phyloP scores from a whole-genome alignment of 257 asterid genomes.

The Ophiorrhiza pumila region DNA sequence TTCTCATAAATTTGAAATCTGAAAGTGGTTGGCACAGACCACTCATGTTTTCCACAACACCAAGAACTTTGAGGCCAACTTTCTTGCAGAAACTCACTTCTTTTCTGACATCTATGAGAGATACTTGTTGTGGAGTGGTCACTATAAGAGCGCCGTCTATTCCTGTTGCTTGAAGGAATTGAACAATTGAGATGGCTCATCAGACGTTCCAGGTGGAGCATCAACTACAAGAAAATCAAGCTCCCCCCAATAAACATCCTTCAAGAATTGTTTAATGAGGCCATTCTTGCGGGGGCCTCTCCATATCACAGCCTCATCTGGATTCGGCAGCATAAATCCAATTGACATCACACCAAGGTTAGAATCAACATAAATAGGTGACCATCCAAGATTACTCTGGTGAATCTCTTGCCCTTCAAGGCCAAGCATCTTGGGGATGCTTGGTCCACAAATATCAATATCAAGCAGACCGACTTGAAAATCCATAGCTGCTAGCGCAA shows the following conservation, averaged over 20 bases:
- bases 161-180: slow-evolving; percentile 76
- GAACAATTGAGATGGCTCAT: slow-evolving; percentile 84
- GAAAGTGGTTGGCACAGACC: slow-evolving; percentile 65
- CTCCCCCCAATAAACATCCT: slow-evolving; percentile 87
- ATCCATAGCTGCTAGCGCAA: slow-evolving; percentile 71
- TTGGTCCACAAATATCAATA: slow-evolving; percentile 82
- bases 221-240: slow-evolving; percentile 89
- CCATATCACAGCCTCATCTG: slow-evolving; percentile 79
- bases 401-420: slow-evolving; percentile 77
- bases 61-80: slow-evolving; percentile 69
- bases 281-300: slow-evolving; percentile 87
- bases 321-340: slow-evolving; percentile 56
- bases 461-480: slow-evolving; percentile 89
- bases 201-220: slow-evolving; percentile 97
- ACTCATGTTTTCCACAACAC: slow-evolving; percentile 95
- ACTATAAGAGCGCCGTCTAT: slow-evolving; percentile 84
- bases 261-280: slow-evolving; percentile 69
- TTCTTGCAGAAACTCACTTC: slow-evolving; percentile 85
- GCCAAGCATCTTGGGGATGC: slow-evolving; percentile 85
- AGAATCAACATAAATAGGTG: slow-evolving; percentile 80
- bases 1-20: slow-evolving; percentile 49
- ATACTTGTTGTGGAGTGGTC: slow-evolving; percentile 89
- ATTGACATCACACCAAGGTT: slow-evolving; percentile 85
- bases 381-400: slow-evolving; percentile 84
- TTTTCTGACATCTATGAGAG: slow-evolving; percentile 83